Evolutionary conservation across 176 grass and related monocot species (phyloP), one percentile per base, ranked within the genome.

Genomic region (Echinochloa phyllopogon): DNA sequence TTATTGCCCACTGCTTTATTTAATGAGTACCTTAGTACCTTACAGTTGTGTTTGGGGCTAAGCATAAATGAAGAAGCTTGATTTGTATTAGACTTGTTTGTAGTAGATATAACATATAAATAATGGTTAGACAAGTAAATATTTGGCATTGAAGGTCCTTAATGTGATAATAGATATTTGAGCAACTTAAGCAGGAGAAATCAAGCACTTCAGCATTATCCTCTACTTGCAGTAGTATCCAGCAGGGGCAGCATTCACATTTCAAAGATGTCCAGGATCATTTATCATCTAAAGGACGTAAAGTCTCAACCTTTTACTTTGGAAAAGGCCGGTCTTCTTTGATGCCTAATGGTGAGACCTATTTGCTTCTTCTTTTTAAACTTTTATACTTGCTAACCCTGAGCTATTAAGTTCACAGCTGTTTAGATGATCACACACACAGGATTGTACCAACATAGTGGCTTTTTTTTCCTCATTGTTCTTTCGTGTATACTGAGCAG

Each of bases 91-190:
- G n/a, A 60, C 41, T 69, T 40, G 40, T 23, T 59, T 45, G 21
- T 23, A 23, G 44, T 40, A 71, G 29, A 63, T 53, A 44, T 82
- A 77, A 77, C 52, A 14, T 59, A 57, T 79, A 57, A 68, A 9
- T 41, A 29, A 41, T 78, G 21, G n/a, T 83, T 77, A 65, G 40
- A 37, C 67, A 87, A 62, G 52, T 43, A 73, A 72, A 66, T 6
- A 74, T 79, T 74, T 74, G 5, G 8, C 18, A 47, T 66, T 65
- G 83, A 65, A 86, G n/a, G 16, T 91, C 86, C 93, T 98, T 98
- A 92, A 95, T 82, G 65, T 76, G 50, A 84, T 51, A 69, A 15
- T 72, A 98, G 96, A 98, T 98, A 64, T 98, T 98, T 94, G 91
- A 98, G 85, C 91, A 89, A 67, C 86, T 96, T 77, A 43, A 87